Evolutionary conservation across 208 protist genomes (phyloP).

Genomic region (Tritrichomonas musculus): DNA sequence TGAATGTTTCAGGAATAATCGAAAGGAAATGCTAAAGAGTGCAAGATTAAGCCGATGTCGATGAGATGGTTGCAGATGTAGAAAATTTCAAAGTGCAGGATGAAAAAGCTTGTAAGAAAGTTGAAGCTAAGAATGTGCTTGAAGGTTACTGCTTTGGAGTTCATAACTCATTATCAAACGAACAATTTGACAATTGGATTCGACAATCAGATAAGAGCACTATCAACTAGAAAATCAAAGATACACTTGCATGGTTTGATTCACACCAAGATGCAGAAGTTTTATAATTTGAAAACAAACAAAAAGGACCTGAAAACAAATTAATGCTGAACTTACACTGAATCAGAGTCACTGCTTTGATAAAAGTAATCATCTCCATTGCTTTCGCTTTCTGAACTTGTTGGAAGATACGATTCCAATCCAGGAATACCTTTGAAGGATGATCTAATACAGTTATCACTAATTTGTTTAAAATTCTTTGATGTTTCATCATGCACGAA

Average conservation of each 20-base stretch:
- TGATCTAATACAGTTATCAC: too few species aligned
- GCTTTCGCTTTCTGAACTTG: too few species aligned
- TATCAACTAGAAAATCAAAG: slow-evolving; percentile 34
- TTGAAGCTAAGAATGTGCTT: slow-evolving; percentile 51
- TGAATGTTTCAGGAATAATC: slow-evolving; percentile 87
- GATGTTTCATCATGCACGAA: too few species aligned
- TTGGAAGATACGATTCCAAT: too few species aligned
- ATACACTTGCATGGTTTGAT: slow-evolving; percentile 49
- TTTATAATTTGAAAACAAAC: slow-evolving; percentile 49
- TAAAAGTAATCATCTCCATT: too few species aligned
- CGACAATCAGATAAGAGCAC: background rate
- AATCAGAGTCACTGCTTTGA: too few species aligned
- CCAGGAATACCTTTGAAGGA: too few species aligned
- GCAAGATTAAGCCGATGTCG: slow-evolving; percentile 61
- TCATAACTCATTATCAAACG: slow-evolving; percentile 39
- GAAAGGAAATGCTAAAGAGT: slow-evolving; percentile 32
- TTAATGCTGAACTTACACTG: too few species aligned
- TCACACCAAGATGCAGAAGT: slow-evolving; percentile 39
- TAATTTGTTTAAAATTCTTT: too few species aligned
- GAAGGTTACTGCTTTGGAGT: slow-evolving; percentile 50
- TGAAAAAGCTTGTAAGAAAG: slow-evolving; percentile 37
- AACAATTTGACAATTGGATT: slow-evolving; percentile 10
- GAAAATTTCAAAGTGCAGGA: slow-evolving; percentile 50
- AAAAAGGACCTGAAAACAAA: slow-evolving; percentile 49
- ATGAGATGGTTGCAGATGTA: slow-evolving; percentile 52